phyloP scores from a whole-genome alignment of 352 stramenopile genomes.

The Pelagophyceae sp. region DNA sequence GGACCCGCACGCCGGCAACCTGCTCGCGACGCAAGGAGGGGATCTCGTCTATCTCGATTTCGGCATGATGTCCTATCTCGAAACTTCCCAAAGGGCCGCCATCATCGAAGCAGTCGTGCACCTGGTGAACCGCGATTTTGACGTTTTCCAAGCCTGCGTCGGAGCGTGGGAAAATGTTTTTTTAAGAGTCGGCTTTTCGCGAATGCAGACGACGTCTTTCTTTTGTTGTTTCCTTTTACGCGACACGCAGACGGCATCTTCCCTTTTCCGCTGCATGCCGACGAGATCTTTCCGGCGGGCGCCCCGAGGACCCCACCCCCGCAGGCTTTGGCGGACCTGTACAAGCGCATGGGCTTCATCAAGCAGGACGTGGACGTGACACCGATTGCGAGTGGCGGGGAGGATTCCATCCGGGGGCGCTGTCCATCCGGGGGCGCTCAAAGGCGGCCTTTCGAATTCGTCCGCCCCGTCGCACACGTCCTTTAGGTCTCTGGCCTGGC shows the following conservation, averaged over 20 bases:
- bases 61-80: conserved; percentile 70
- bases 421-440: neutral
- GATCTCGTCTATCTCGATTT: conserved; percentile 74
- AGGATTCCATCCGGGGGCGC: neutral
- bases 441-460: conserved; percentile 31
- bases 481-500: conserved; percentile 58
- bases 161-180: no score
- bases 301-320: no score
- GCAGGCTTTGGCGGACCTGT: conserved; percentile 57
- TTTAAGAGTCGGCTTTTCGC: no score
- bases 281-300: no score
- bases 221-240: no score
- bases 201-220: no score
- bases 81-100: conserved; percentile 52
- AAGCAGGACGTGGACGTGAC: conserved; percentile 47
- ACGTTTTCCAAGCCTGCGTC: no score
- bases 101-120: conserved; percentile 74
- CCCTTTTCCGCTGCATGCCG: no score
- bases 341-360: conserved; percentile 68
- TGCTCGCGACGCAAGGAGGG: conserved; percentile 58
- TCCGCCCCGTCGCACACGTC: no score
- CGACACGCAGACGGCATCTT: no score
- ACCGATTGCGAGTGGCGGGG: conserved; percentile 44
- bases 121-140: conserved; percentile 72
- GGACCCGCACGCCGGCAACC: conserved; percentile 54